Evolutionary conservation across 495 filamentous ascomycete species (phyloP).

Genomic region (Symbiotaphrina buchneri): DNA sequence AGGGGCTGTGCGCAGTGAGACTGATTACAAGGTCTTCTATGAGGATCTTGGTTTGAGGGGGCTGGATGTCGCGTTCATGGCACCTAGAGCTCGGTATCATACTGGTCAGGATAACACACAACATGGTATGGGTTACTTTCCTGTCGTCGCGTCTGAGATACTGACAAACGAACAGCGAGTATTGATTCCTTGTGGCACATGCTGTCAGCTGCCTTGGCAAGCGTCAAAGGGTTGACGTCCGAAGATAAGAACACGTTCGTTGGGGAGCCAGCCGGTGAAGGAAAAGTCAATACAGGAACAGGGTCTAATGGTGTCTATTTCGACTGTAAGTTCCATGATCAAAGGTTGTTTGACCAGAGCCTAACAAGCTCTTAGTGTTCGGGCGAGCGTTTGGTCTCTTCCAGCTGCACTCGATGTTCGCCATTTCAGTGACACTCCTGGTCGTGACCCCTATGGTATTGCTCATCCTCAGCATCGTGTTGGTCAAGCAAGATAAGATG

Average conservation of each 20-base stretch:
- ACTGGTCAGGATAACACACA: slow-evolving; percentile 70
- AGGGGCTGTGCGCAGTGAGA: slow-evolving; percentile 59
- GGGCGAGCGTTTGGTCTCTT: slow-evolving; percentile 64
- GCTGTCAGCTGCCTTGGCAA: slow-evolving; percentile 59
- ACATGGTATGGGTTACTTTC: slow-evolving; percentile 21
- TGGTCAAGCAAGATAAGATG: slow-evolving; percentile 47
- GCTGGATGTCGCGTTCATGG: slow-evolving; percentile 77
- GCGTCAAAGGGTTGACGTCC: slow-evolving; percentile 42
- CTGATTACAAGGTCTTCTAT: slow-evolving; percentile 75
- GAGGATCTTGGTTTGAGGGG: slow-evolving; percentile 66
- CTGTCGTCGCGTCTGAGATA: slow-evolving; percentile 1
- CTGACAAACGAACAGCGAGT: slow-evolving; percentile 16
- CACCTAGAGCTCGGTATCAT: slow-evolving; percentile 73
- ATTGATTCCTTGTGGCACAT: slow-evolving; percentile 77
- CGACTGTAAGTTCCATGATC: slow-evolving; percentile 20
- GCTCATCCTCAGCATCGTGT: slow-evolving; percentile 37
- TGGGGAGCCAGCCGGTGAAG: slow-evolving; percentile 26
- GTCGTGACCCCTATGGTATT: slow-evolving; percentile 54
- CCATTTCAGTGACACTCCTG: slow-evolving; percentile 62
- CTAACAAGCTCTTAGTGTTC: slow-evolving; percentile 24
- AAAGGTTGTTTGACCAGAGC: no score
- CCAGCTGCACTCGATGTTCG: slow-evolving; percentile 59
- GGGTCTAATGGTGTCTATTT: slow-evolving; percentile 76
- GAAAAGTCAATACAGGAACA: slow-evolving; percentile 39
- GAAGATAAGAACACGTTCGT: slow-evolving; percentile 51